phyloP scores from a whole-genome alignment of 306 rosid species.

The Dryas alaskensis region DNA sequence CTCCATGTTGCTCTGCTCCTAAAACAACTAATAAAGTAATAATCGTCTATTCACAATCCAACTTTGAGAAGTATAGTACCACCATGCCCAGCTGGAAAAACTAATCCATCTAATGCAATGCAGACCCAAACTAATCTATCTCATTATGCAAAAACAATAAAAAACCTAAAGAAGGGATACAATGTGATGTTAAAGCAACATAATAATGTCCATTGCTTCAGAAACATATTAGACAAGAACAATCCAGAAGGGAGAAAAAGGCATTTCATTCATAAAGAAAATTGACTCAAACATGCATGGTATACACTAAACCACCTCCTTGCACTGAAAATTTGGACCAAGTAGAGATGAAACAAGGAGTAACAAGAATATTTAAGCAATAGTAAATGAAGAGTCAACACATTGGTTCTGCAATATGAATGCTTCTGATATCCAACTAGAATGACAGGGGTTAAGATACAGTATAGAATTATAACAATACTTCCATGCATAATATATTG shows the following conservation, averaged over 20 bases:
- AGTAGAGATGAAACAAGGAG: background rate
- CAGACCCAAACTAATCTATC: background rate
- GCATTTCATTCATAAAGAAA: background rate
- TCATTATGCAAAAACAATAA: background rate
- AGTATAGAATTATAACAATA: background rate
- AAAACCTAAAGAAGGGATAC: background rate
- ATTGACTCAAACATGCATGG: background rate
- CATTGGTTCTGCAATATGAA: background rate
- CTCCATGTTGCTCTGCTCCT: background rate
- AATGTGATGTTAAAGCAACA: slow-evolving; percentile 1
- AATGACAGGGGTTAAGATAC: background rate
- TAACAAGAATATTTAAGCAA: background rate
- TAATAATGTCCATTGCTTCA: background rate
- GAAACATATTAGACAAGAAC: background rate
- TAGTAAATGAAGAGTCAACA: too few relatives aligned
- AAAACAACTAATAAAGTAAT: background rate
- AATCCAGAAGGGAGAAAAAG: background rate
- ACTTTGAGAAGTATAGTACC: background rate
- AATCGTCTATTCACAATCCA: background rate
- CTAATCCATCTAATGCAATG: background rate
- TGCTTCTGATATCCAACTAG: background rate
- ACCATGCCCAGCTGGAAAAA: background rate
- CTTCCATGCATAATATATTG: too few relatives aligned
- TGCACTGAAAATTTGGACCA: background rate
- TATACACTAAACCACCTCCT: background rate